Evolutionary conservation across 768 basidiomycete species (phyloP), one percentile per base, ranked within the genome.

Genomic region (Roridomyces roridus): DNA sequence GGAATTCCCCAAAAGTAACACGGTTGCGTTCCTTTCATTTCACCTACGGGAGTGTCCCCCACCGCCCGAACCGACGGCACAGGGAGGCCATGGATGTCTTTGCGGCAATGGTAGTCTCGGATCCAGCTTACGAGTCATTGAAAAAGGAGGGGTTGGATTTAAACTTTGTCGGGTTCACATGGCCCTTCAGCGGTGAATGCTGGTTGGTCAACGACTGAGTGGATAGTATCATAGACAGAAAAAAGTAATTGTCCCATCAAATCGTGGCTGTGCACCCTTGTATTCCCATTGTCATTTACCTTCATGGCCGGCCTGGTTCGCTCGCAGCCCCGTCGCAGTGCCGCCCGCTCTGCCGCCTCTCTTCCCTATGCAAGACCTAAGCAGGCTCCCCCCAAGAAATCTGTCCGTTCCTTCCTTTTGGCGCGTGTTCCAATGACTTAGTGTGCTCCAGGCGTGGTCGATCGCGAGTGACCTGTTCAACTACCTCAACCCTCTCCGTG

Each of bases 261-360:
- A 23, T 39, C 26, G 43, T 43, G 43, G 44, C 53, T 34, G 39
- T 58, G 51, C n/a, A 20, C 20, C 4, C 24, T 36, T 48, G 46
- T 46, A 57, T 46, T 52, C 46, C 41, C 15, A 42, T 42, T n/a
- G 35, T 23, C n/a, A 49, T 57, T 52, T 41, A 35, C 66, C 60
- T 64, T 65, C 37, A 89, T 88, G 87, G 86, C 35, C 41, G 57
- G 86, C 65, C 85, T 79, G 35, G 72, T 82, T 64, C 80, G 87
- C 69, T 72, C 70, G 29, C 75, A 31, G 61, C 64, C 65, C 64
- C 79, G 75, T 56, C 79, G 70, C 65, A 75, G 71, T 46, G 69
- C 69, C 44, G 70, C 67, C 39, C 76, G 74, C 64, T 72, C 62
- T 55, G 66, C 57, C n/a, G 55, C 70, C 31, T 74, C 83, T n/a